Percentiles rank a stretch among this genome's conserved stretches.
Evolutionary conservation across 2,329 filamentous ascomycete genomes (phyloP).

Genomic region (Diaporthe ampelina): DNA sequence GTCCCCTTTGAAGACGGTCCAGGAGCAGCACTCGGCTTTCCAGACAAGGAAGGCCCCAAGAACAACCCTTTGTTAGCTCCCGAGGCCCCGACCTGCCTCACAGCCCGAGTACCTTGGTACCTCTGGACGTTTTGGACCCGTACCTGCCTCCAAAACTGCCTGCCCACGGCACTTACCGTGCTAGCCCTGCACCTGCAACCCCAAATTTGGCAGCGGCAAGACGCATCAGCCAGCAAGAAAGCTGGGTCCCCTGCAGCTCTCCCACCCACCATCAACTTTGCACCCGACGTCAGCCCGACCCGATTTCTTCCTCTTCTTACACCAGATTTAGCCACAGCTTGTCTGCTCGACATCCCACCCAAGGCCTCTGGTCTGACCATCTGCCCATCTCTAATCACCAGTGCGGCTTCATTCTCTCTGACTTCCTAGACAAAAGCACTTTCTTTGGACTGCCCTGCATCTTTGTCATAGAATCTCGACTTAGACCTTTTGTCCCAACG

Average conservation of each 20-base stretch:
- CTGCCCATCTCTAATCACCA: not conserved
- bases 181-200: conserved; percentile 8
- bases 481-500: not conserved
- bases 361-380: too few species aligned
- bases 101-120: not conserved
- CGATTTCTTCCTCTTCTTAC: conserved; percentile 26
- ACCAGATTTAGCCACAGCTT: not conserved
- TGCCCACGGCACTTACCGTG: not conserved
- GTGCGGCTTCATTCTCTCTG: not conserved
- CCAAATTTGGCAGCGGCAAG: conserved; percentile 20
- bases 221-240: conserved; percentile 3
- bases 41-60: conserved; percentile 20
- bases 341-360: not conserved
- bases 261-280: not conserved
- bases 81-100: not conserved
- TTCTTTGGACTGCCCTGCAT: conserved; percentile 5
- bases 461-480: not conserved
- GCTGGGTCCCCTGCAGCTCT: conserved; percentile 30
- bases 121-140: too few species aligned
- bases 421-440: not conserved
- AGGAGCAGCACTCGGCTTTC: not conserved
- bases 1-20: not conserved
- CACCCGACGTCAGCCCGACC: conserved; percentile 28
- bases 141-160: not conserved
- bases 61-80: conserved; percentile 5